phyloP scores from a whole-genome alignment of 805 yeast species.

The Wickerhamiella dianesei region DNA sequence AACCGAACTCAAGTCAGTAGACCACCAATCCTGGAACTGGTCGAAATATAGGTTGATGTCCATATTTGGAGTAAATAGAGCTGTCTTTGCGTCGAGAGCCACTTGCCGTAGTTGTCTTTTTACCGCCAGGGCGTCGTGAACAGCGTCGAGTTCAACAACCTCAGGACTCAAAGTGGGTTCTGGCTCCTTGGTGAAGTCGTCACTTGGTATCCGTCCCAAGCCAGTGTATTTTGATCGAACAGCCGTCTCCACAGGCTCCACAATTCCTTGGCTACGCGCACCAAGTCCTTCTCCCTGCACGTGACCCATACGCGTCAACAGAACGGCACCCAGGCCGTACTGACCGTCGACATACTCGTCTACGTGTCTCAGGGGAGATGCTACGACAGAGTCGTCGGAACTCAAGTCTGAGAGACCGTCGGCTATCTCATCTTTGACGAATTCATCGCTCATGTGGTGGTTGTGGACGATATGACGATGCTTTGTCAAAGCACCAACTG shows the following conservation, averaged over 20 bases:
- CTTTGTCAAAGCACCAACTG: background rate
- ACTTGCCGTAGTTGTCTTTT: background rate
- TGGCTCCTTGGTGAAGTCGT: background rate
- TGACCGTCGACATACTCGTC: background rate
- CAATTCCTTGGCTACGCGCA: constrained; percentile 52
- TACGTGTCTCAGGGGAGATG: background rate
- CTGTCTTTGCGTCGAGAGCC: background rate
- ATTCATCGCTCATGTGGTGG: no score
- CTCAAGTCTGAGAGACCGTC: background rate
- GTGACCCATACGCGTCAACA: constrained; percentile 79
- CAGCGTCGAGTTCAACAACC: background rate
- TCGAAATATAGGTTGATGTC: background rate
- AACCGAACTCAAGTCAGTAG: background rate
- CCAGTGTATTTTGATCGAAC: constrained; percentile 34
- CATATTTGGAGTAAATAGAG: background rate
- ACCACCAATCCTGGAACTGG: background rate
- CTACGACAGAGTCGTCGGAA: background rate
- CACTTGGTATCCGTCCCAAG: constrained; percentile 2
- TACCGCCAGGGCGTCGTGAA: background rate
- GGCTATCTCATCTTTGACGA: no score
- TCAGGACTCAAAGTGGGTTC: background rate
- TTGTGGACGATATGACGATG: no score
- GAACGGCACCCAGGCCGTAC: constrained; percentile 77
- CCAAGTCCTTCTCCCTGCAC: constrained; percentile 81
- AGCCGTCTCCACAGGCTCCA: constrained; percentile 63